Evolutionary conservation across 2,329 filamentous ascomycete genomes (phyloP), one percentile per base, ranked within the genome.

Genomic region (Fusarium sp.): DNA sequence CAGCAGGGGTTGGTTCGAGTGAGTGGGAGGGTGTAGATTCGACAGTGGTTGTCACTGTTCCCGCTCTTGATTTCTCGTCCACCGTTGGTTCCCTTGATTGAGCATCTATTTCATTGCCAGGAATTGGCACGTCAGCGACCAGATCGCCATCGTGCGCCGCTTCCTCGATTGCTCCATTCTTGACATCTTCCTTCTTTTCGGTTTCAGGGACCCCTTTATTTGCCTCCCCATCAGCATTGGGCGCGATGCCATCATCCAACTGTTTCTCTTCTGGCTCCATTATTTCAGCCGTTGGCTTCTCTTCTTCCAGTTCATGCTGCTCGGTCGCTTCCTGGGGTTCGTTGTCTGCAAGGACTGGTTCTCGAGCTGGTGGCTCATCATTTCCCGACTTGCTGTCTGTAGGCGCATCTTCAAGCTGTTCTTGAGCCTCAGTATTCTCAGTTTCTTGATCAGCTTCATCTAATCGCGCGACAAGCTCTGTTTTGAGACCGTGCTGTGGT

Each of bases 391-490:
- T 70, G 31, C 74, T 73, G 20, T 56, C 63, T 24, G 51, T 59
- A 6, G 60, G 64, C 28, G 60, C 60, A 62, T 72, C 64, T 44
- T 73, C 72, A 18, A 63, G 22, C 24, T 64, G 68, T 18, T 18
- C 44, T 24, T 70, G 56, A 22, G 54, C 36, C 26, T 74, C 71
- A 3, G 39, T 44, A 35, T 39, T 44, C 17, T 44, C 59, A 12
- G 44, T 26, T 20, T 77, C 63, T 20, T 70, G 47, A n/a, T 79
- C 77, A 36, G 64, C 67, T 54, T 75, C 73, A n/a, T 49, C 71
- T 35, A 96, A 83, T 67, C 92, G 89, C 69, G 91, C 88, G 63
- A 95, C 87, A 52, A 95, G 88, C 68, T 92, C 93, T 31, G 90
- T 87, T 80, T 95, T 93, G 59, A 94, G 86, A 14, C 93, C 93